Evolutionary conservation across 148 eudicot genomes (phyloP), one percentile per base, ranked within the genome.

Genomic region (Amaranthus hypochondriacus): DNA sequence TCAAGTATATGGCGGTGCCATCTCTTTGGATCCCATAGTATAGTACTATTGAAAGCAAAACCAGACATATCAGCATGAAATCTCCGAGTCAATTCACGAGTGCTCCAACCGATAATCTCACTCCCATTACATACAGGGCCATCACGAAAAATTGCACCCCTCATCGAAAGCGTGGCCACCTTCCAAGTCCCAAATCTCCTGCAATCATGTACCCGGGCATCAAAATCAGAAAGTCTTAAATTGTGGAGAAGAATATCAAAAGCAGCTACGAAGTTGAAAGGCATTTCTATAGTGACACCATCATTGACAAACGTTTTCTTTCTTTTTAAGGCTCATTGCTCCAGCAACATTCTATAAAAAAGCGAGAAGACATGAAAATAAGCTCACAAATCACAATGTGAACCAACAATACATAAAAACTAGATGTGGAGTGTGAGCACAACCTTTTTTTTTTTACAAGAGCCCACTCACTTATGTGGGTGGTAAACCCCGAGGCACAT

Each of bases 151-250:
- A 78, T 47, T 66, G 73, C 56, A n/a, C 66, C 73, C 48, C 9
- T 79, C 48, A 78, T 69, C 28, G 67, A 81, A 74, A 86, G 76
- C 75, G 79, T 78, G 75, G 89, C 93, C 69, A 89, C 89, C 56
- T 74, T 79, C 98, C 98, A 92, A 46, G 98, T 87, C 74, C 98
- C 98, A 68, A 92, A 83, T 75, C 87, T 85, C 79, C 97, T 91
- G 90, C 64, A 87, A 62, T 47, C 73, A 48, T 52, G 12, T 66
- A 18, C 10, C 39, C 59, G 65, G 69, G 66, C n/a, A 55, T 62
- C 39, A 28, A 28, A 28, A 55, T 62, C 54, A 75, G 60, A 73
- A 28, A 28, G 39, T 28, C 1, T 28, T 28, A 28, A 28, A 28
- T 28, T 28, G 39, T 28, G 39, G 39, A 28, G 39, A 28, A 28